phyloP scores from a whole-genome alignment of 495 filamentous ascomycete genomes.

The Talaromyces stipitatus region DNA sequence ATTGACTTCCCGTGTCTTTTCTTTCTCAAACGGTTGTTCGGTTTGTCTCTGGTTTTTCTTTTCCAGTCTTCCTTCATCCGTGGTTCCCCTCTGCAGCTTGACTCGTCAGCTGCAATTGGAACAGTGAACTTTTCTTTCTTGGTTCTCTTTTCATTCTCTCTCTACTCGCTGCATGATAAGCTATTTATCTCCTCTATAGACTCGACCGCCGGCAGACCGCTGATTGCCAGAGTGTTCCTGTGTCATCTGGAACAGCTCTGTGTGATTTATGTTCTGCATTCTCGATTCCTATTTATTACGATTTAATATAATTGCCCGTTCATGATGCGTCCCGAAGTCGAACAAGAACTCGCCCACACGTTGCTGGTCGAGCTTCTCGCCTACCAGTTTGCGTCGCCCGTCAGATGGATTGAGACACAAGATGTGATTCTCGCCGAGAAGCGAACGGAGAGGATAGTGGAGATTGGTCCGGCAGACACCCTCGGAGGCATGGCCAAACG shows the following conservation, averaged over 20 bases:
- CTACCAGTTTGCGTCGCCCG: slow-evolving; percentile 97
- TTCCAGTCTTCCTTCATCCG: slow-evolving; percentile 6
- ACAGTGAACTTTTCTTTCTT: background rate
- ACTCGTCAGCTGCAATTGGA: background rate
- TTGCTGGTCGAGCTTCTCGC: slow-evolving; percentile 96
- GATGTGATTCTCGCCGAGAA: slow-evolving; percentile 98
- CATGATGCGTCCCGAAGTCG: slow-evolving; percentile 94
- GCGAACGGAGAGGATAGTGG: slow-evolving; percentile 91
- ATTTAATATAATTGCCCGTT: slow-evolving; percentile 9
- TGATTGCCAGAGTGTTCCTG: background rate
- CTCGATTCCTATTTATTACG: background rate
- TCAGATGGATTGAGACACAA: slow-evolving; percentile 99
- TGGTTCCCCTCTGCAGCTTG: slow-evolving; percentile 1
- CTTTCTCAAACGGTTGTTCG: slow-evolving; percentile 17
- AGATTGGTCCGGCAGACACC: slow-evolving; percentile 97
- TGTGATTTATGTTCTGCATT: background rate
- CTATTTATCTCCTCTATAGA: background rate
- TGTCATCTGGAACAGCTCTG: background rate
- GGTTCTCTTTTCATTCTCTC: background rate
- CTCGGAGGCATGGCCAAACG: slow-evolving; percentile 96
- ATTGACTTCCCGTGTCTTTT: slow-evolving; percentile 29
- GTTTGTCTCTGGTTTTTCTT: slow-evolving; percentile 6
- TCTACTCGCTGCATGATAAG: background rate
- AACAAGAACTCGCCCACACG: slow-evolving; percentile 97
- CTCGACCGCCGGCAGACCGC: background rate